These are phyloP conservation scores for Escovopsis sp. DNA, from an alignment of 2,329 filamentous ascomycete species.

Conservation along the genomic window DNA sequence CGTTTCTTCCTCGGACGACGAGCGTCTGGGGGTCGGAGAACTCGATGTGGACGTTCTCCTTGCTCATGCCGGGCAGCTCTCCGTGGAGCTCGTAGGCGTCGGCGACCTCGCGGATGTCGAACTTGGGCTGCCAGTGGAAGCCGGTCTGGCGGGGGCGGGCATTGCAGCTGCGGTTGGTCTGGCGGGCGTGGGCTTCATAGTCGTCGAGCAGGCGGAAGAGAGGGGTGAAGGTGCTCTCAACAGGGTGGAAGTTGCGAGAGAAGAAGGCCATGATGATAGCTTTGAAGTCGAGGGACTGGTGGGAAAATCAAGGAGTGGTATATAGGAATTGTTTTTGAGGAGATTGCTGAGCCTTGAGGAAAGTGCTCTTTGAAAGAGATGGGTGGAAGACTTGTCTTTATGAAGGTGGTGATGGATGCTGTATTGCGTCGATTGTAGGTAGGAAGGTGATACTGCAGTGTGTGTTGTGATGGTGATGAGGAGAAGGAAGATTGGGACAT, in stretches of 20 bases:
- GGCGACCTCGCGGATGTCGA: constrained; percentile 59
- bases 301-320: background rate
- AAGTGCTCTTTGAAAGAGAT: too few relatives aligned
- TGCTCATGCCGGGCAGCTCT: constrained; percentile 61
- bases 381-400: background rate
- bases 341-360: background rate
- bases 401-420: background rate
- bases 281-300: constrained; percentile 5
- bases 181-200: constrained; percentile 40
- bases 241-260: constrained; percentile 35
- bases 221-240: constrained; percentile 37
- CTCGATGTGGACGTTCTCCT: constrained; percentile 61
- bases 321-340: background rate
- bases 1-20: constrained; percentile 52
- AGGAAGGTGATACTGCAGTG: constrained; percentile 1
- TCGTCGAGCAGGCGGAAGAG: constrained; percentile 51
- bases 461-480: background rate
- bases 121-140: constrained; percentile 56
- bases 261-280: constrained; percentile 43
- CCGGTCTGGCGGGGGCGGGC: constrained; percentile 15
- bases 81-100: constrained; percentile 61
- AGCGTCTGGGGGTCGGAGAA: constrained; percentile 65
- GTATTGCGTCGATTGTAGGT: constrained; percentile 1
- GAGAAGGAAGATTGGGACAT: background rate
- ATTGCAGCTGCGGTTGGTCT: constrained; percentile 14